Evolutionary conservation across 495 filamentous ascomycete species (phyloP), one percentile per base, ranked within the genome.

Genomic region (Trichoderma erinaceum): DNA sequence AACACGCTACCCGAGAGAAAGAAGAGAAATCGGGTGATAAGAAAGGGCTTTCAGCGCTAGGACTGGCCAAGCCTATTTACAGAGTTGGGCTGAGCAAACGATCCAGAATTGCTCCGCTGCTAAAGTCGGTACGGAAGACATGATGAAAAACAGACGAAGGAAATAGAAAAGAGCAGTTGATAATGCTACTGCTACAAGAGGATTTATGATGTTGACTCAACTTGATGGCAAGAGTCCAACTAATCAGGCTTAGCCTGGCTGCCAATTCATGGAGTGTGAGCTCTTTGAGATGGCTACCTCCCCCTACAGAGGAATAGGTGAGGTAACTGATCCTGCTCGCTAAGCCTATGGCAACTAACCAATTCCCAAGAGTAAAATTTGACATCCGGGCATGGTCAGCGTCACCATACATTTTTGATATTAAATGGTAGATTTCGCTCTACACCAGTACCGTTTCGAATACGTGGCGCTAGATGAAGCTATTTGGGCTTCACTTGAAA

Each of bases 71-170:
- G 67, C 84, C 87, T 7, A 78, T 83, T 1, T 88, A 86, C 63
- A 80, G 89, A 4, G 88, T 92, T 41, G 89, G 89, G 4, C 73
- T 92, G 48, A 91, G 88, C 76, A 87, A 85, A 67, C 75, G 84
- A 69, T 84, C 84, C 32, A 78, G 86, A 65, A 91, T 92, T 70
- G 82, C 86, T 32, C 86, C 89, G 23, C 75, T 92, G 69, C 73
- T 92, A 66, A 86, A 87, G 71, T 78, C 85, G 41, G 81, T 90
- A 38, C 86, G 82, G 73, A 88, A 86, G 29, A 6, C 56, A 18
- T 61, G 56, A 61, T 7, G 25, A 21, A 23, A 52, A 52, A 25
- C 56, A 29, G 56, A 23, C 7, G 21, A 6, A 1, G 6, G 50
- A 16, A 56, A 25, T n/a, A 6, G 21, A n/a, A 52, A 25, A 52